Evolutionary conservation across 495 filamentous ascomycete genomes (phyloP).

Genomic region (Rhypophila decipiens): DNA sequence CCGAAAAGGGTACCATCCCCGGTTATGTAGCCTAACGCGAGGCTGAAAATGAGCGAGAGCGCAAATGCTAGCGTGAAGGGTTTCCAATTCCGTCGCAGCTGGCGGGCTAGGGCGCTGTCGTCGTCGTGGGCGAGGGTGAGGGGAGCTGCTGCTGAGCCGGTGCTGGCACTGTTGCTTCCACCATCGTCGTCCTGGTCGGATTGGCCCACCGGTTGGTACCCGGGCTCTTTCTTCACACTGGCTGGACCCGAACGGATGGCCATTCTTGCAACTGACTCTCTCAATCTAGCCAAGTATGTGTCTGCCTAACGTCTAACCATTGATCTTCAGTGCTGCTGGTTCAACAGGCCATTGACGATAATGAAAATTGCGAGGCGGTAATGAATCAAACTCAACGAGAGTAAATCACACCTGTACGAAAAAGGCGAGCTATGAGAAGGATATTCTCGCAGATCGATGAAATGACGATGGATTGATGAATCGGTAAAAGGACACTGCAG

Average conservation of each 20-base stretch:
- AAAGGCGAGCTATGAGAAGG: too few species aligned
- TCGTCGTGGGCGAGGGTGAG: not conserved
- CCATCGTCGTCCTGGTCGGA: not conserved
- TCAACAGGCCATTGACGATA: too few species aligned
- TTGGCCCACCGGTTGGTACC: conserved; percentile 12
- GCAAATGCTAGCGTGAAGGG: conserved; percentile 5
- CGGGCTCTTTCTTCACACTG: not conserved
- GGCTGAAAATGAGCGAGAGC: conserved; percentile 10
- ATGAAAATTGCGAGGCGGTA: too few species aligned
- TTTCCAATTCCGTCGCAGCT: not conserved
- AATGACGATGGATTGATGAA: too few species aligned
- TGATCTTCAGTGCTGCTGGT: too few species aligned
- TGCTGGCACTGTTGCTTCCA: not conserved
- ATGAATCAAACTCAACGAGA: too few species aligned
- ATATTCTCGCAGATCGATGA: too few species aligned
- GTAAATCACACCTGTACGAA: too few species aligned
- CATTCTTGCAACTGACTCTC: not conserved
- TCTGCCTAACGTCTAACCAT: too few species aligned
- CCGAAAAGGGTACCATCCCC: conserved; percentile 9
- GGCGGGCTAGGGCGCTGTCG: not conserved
- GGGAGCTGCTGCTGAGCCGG: not conserved
- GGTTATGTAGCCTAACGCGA: conserved; percentile 9
- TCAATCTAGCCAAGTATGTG: not conserved
- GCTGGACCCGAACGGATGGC: not conserved
- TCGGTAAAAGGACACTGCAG: too few species aligned